Conservation (phyloP, 768 basidiomycete species). For the Pilatotrama ljubarskyi region DNA sequence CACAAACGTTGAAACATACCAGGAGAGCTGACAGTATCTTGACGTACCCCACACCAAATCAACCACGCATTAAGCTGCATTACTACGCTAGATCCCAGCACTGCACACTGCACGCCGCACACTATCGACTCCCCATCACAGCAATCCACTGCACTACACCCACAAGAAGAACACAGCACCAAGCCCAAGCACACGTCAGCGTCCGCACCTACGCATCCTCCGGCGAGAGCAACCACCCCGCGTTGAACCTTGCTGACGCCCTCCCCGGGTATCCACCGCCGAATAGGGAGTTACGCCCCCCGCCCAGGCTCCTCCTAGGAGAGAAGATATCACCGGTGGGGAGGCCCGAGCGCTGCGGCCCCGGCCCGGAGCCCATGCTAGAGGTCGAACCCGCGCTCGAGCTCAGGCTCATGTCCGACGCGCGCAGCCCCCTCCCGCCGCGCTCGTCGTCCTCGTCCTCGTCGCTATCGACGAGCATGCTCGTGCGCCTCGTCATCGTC, state of each 20-base stretch:
- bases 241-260: conserved; percentile 5
- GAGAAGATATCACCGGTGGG: conserved; percentile 22
- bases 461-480: conserved; percentile 1
- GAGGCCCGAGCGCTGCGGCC: conserved; percentile 21
- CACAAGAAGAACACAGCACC: too few species aligned
- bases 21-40: too few species aligned
- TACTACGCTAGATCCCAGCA: too few species aligned
- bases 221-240: conserved; percentile 8
- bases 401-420: conserved; percentile 11
- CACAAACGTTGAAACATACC: too few species aligned
- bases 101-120: too few species aligned
- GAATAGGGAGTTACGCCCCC: not conserved
- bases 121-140: too few species aligned
- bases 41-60: too few species aligned
- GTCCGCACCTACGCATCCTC: conserved; percentile 1
- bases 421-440: not conserved
- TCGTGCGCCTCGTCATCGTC: too few species aligned
- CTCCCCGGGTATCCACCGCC: not conserved
- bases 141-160: too few species aligned
- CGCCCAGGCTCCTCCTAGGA: not conserved
- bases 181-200: too few species aligned
- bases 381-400: conserved; percentile 12
- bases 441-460: not conserved
- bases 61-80: too few species aligned
- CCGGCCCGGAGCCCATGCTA: not conserved